Conservation (phyloP, 805 yeast species). For the Nakazawaea peltata region DNA sequence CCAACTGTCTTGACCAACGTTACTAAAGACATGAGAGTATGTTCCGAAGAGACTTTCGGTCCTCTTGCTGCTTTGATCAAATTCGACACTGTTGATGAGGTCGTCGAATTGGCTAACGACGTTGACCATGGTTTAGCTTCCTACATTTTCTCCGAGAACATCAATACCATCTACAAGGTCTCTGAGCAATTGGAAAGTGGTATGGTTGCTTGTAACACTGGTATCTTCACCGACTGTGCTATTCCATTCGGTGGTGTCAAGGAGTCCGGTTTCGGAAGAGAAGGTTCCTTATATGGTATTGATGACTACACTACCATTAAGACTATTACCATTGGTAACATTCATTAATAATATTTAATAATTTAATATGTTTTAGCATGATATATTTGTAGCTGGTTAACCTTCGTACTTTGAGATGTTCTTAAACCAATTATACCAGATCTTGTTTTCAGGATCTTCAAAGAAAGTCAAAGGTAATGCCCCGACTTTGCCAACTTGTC, state of each 20-base stretch:
- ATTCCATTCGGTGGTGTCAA: conserved; percentile 74
- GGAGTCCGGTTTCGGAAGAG: conserved; percentile 76
- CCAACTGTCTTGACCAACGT: conserved; percentile 61
- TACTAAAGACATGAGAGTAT: conserved; percentile 46
- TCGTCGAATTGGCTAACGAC: conserved; percentile 50
- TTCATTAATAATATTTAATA: not conserved
- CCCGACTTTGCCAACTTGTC: no score
- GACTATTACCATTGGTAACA: conserved; percentile 28
- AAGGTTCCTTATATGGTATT: conserved; percentile 68
- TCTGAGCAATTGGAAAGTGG: conserved; percentile 69
- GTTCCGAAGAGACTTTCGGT: conserved; percentile 74
- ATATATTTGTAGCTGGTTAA: no score
- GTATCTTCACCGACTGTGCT: conserved; percentile 59
- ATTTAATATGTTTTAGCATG: not conserved
- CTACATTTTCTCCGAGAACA: conserved; percentile 56
- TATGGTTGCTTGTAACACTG: conserved; percentile 79
- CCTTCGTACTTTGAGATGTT: no score
- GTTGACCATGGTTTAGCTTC: conserved; percentile 73
- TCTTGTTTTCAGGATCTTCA: no score
- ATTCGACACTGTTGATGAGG: conserved; percentile 61
- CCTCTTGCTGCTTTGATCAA: conserved; percentile 68
- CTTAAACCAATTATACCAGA: no score
- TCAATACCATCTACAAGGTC: conserved; percentile 45
- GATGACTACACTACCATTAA: conserved; percentile 67
- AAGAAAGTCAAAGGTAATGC: no score